Conservation (phyloP, 1,139 yeast genomes). For the Saccharomyces uvarum region DNA sequence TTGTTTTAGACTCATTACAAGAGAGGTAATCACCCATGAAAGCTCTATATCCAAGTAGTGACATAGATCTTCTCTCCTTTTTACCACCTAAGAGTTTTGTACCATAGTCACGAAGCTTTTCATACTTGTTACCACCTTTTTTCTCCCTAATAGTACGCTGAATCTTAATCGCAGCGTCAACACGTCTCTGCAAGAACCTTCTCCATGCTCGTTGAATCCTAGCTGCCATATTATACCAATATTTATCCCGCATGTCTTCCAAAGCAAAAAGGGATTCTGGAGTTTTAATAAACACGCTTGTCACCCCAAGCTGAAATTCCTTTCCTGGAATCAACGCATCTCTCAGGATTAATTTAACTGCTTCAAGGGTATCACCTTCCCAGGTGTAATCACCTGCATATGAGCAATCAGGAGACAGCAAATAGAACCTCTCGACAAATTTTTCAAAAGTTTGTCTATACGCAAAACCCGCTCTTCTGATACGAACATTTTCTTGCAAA, state of each 20-base stretch:
- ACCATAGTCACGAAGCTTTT: slow-evolving; percentile 80
- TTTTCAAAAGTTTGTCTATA: slow-evolving; percentile 95
- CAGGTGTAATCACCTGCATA: slow-evolving; percentile 98
- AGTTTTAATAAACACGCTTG: slow-evolving; percentile 92
- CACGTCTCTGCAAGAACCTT: slow-evolving; percentile 68
- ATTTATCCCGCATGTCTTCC: slow-evolving; percentile 93
- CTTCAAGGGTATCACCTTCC: slow-evolving; percentile 80
- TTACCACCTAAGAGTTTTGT: slow-evolving; percentile 58
- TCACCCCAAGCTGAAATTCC: slow-evolving; percentile 87
- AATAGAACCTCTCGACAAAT: slow-evolving; percentile 91
- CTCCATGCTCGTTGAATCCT: slow-evolving; percentile 97
- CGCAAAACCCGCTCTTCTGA: slow-evolving; percentile 98
- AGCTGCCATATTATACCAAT: slow-evolving; percentile 98
- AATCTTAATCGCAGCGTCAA: slow-evolving; percentile 77
- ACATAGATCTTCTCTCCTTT: slow-evolving; percentile 85
- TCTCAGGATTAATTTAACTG: slow-evolving; percentile 67
- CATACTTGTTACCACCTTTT: slow-evolving; percentile 73
- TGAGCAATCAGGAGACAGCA: slow-evolving; percentile 81
- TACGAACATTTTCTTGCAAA: slow-evolving; percentile 91
- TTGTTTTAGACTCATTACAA: slow-evolving; percentile 66
- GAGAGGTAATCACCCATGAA: slow-evolving; percentile 90
- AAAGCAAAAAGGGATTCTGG: slow-evolving; percentile 95
- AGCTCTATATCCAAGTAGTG: slow-evolving; percentile 83
- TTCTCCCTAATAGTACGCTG: slow-evolving; percentile 82
- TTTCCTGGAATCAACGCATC: slow-evolving; percentile 73